Evolutionary conservation across 768 basidiomycete species (phyloP), one percentile per base, ranked within the genome.

Genomic region (Auricularia heimuer): DNA sequence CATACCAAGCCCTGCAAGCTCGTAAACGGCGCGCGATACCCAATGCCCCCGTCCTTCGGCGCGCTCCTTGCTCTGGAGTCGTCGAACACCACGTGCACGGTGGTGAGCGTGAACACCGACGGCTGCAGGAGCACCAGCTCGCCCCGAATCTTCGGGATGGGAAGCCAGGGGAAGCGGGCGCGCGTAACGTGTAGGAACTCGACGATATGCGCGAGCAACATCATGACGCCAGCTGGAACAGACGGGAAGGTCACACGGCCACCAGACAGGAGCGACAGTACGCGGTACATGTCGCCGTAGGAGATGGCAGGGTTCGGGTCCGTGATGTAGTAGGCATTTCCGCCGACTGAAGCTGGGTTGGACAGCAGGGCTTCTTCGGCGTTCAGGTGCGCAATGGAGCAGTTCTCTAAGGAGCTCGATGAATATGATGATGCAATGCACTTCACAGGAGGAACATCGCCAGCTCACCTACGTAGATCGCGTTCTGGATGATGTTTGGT

Each of bases 331-430:
- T 90, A 92, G 1, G 85, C 81, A 69, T 88, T 83, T 1, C 90
- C 90, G 12, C 89, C 87, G 62, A 92, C 83, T 10, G 11, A 7
- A 71, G 90, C 87, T 1, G 87, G 85, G 3, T 21, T 6, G 12
- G 34, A 35, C 63, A 88, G 75, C 39, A 92, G 82, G 14, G 88
- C 83, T 65, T 80, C 80, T 73, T 92, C 89, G 73, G 90, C 91
- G 68, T 81, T 81, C 21, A 91, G 75, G 71, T 92, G 90, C 0
- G 88, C 85, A 1, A 85, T 75, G 0, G 85, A 84, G 69, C 84
- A 86, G 69, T 92, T 92, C 75, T 91, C 90, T 66, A 18, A 29
- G 10, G 29, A 29, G 29, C 29, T 29, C 24, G 21, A 18, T 18
- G 14, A 18, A 33, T 29, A 60, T 33, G 24, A 29, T 10, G 56